A percentile compares a stretch with the other conserved stretches of the same genome.
Evolutionary conservation across 1,284 basidiomycete species (phyloP).

Genomic region (Rhodotorula mucilaginosa): DNA sequence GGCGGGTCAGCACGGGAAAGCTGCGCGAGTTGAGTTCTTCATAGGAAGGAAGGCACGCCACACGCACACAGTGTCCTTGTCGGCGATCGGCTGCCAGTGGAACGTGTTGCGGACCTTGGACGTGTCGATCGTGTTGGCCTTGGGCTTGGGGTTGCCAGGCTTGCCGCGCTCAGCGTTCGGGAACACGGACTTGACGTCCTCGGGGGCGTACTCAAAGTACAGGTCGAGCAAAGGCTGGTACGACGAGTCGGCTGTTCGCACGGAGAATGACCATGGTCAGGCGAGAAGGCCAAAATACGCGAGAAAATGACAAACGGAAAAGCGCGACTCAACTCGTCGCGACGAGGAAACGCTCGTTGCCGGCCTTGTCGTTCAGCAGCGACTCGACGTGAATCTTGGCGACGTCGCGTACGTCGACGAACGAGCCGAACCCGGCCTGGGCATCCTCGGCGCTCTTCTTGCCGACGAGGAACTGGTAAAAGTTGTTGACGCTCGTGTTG

Average conservation of each 20-base stretch:
- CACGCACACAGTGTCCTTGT: conserved; percentile 35
- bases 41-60: no score
- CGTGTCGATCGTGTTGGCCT: conserved; percentile 38
- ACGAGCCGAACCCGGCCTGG: conserved; percentile 39
- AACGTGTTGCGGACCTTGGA: conserved; percentile 25
- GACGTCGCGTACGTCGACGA: conserved; percentile 51
- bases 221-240: conserved; percentile 39
- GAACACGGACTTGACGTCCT: conserved; percentile 23
- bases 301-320: background rate
- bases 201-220: conserved; percentile 16
- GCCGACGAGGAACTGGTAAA: conserved; percentile 39
- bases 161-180: conserved; percentile 29
- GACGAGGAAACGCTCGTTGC: conserved; percentile 48
- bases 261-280: no score
- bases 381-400: conserved; percentile 48
- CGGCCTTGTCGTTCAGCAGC: conserved; percentile 45
- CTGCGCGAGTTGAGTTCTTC: background rate
- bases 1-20: background rate
- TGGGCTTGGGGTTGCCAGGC: conserved; percentile 17
- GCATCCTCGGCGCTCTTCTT: conserved; percentile 32
- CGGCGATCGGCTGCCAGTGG: conserved; percentile 27
- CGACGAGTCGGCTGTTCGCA: conserved; percentile 24
- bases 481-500: conserved; percentile 41
- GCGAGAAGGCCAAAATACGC: no score
- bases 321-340: conserved; percentile 11